These are phyloP conservation scores for Irpex sp. DNA, from an alignment of 1,284 basidiomycete species.

Conservation along the genomic window DNA sequence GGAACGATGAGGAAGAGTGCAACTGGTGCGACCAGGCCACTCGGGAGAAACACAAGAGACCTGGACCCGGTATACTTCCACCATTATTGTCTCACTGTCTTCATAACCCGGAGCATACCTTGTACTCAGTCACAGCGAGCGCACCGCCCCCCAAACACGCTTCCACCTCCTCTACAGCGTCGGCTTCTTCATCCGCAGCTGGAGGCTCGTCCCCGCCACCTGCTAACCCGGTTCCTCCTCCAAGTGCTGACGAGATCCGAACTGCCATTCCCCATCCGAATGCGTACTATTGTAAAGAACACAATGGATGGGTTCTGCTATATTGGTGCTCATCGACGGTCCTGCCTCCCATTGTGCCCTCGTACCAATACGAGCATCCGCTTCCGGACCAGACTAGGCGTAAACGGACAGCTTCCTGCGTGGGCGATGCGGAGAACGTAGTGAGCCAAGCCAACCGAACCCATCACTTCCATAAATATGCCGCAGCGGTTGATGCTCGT, in stretches of 20 bases:
- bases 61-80: constrained; percentile 66
- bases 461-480: constrained; percentile 77
- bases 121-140: constrained; percentile 58
- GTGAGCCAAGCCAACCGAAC: constrained; percentile 56
- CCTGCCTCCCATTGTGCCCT: constrained; percentile 54
- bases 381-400: constrained; percentile 55
- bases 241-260: constrained; percentile 55
- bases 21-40: constrained; percentile 61
- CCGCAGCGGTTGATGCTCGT: constrained; percentile 59
- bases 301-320: constrained; percentile 77
- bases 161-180: constrained; percentile 15
- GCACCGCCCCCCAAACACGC: constrained; percentile 28
- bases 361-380: constrained; percentile 42
- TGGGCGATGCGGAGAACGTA: constrained; percentile 42
- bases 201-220: constrained; percentile 23
- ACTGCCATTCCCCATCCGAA: constrained; percentile 73
- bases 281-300: constrained; percentile 74
- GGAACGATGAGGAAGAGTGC: constrained; percentile 52
- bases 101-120: constrained; percentile 65
- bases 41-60: constrained; percentile 42
- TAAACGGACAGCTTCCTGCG: constrained; percentile 46
- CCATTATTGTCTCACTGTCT: constrained; percentile 59
- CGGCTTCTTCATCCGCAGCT: constrained; percentile 22
- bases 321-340: constrained; percentile 60
- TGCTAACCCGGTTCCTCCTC: constrained; percentile 28